A percentile compares a stretch with the other conserved stretches of the same genome.
These are phyloP conservation scores for Hibiscus mutabilis DNA, from an alignment of 345 rosid genomes.

Conservation along the genomic window DNA sequence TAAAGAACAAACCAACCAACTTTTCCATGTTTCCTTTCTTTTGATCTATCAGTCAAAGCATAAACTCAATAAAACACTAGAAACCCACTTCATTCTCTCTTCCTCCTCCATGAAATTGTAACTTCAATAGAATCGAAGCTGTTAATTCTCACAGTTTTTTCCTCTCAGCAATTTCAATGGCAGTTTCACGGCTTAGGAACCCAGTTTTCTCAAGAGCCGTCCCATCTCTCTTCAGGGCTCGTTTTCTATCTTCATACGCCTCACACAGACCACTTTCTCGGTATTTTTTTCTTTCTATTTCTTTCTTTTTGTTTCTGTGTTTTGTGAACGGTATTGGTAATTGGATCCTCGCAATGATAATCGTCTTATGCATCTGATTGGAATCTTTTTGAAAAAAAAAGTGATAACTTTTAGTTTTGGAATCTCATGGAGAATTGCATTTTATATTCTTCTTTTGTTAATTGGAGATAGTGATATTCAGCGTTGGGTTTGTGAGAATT, in stretches of 20 bases:
- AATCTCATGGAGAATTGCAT: not conserved
- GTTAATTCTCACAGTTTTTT: not conserved
- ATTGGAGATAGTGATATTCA: not conserved
- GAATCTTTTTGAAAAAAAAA: not conserved
- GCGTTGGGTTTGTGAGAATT: not conserved
- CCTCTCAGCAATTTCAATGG: slow-evolving; percentile 39
- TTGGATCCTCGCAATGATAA: not conserved
- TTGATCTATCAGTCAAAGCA: not conserved
- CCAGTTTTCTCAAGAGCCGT: slow-evolving; percentile 53
- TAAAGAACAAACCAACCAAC: not conserved
- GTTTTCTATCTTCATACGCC: slow-evolving; percentile 43
- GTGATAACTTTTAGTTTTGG: not conserved
- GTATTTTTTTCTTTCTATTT: slow-evolving; percentile 25
- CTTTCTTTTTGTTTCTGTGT: not conserved
- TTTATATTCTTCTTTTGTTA: not conserved
- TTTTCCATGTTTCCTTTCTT: not conserved
- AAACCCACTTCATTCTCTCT: not conserved
- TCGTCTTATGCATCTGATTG: not conserved
- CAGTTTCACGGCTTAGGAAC: slow-evolving; percentile 79
- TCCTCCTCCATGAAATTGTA: too few relatives aligned
- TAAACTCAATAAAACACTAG: not conserved
- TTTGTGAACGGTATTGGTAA: not conserved
- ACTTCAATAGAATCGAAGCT: not conserved
- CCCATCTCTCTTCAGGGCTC: slow-evolving; percentile 55
- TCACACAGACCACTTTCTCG: slow-evolving; percentile 41